Evolutionary conservation across 164 flowering plant genomes (phyloP).

Genomic region (Echeveria elegans): DNA sequence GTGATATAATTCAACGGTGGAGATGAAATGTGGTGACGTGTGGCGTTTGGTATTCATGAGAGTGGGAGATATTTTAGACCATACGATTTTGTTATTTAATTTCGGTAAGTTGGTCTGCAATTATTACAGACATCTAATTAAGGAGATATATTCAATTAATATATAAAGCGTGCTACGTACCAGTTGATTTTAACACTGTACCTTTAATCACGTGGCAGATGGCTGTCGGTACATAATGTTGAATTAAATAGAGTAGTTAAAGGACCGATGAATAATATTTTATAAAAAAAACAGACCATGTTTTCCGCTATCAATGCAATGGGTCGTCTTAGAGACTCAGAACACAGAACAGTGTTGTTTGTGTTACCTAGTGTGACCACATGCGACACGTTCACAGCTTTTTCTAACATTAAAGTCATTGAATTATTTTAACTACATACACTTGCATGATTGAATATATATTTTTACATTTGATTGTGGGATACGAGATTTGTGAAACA

Average conservation of each 20-base stretch:
- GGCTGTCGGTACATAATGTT: background rate
- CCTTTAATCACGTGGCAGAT: background rate
- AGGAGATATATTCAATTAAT: no score
- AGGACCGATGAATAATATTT: constrained; percentile 2
- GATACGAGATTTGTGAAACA: no score
- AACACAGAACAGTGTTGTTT: background rate
- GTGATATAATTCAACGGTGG: background rate
- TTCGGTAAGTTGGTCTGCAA: no score
- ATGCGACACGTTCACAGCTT: constrained; percentile 12
- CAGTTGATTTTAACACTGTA: background rate
- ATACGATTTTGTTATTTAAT: background rate
- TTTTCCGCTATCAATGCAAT: background rate
- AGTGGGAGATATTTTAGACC: background rate
- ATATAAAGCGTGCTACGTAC: background rate
- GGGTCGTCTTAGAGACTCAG: constrained; percentile 2
- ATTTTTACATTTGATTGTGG: background rate
- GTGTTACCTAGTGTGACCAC: background rate
- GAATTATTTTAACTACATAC: background rate
- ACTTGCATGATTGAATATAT: background rate
- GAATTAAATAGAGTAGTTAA: background rate
- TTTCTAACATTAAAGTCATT: background rate
- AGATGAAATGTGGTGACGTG: background rate
- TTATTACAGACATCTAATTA: no score
- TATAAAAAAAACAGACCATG: background rate
- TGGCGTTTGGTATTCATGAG: background rate